Base-by-base conservation (phyloP, 2,329 filamentous ascomycete genomes). In the Botrytis fabae region DNA sequence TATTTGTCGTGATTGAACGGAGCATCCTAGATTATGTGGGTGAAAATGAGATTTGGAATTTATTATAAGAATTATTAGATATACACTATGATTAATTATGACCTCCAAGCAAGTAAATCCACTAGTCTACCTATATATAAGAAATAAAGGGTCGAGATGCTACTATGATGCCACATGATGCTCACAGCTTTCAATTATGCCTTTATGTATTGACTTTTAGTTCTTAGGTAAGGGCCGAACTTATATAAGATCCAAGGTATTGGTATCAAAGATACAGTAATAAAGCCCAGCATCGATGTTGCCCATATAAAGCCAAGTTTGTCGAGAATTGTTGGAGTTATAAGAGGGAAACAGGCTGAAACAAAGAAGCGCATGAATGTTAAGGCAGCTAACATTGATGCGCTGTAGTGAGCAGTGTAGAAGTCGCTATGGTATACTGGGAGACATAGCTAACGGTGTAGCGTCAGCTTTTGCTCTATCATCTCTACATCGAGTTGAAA, bases 271-370 rank as follows among this genome's bases (percentile, higher is more conserved):
- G 82, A 48, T 1, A 82, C 75, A 71, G 80, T 82, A 5, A 86
- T 78, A 71, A 85, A 84, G 0, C 80, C 84, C 48, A 85, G 79
- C 35, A 85, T 71, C 35, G 81, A 82, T 6, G 81, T 82, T 3
- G 84, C 84, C 81, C 83, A 84, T n/a, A 78, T 80, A 22, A 84
- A 81, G 0, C 82, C 83, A 18, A 85, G 75, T 1, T 59, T 74
- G 22, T 79, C 71, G 69, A 84, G 84, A 81, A 84, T 87, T 74
- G 89, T 87, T 1, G 91, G 81, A 0, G 78, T 80, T 69, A 80
- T 80, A 2, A 81, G 73, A 2, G 79, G 79, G 51, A 81, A 81
- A 2, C 74, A 72, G 2, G 78, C 78, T 0, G 79, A 77, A 32
- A 80, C 69, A 4, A 46, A 54, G 72, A 80, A 80, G 1, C 79